These are phyloP conservation scores for Candida anglica DNA, from an alignment of 805 yeast genomes.

Conservation along the genomic window DNA sequence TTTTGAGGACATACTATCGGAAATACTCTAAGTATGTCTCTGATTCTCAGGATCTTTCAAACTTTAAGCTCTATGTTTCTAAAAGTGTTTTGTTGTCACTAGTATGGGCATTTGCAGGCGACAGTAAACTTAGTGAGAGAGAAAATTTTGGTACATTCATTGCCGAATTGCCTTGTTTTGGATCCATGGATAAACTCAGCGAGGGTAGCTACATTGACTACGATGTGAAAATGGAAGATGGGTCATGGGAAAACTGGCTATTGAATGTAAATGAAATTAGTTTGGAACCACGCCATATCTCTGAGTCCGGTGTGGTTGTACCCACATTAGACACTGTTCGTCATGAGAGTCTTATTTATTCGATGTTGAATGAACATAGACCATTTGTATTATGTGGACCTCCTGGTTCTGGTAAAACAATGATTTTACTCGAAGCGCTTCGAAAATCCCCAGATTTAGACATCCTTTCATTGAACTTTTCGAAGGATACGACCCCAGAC, in stretches of 20 bases:
- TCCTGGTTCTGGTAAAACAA: constrained; percentile 96
- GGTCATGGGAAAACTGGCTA: constrained; percentile 43
- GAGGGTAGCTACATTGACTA: constrained; percentile 30
- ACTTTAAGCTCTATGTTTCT: constrained; percentile 16
- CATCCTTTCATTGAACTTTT: constrained; percentile 70
- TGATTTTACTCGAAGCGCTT: constrained; percentile 74
- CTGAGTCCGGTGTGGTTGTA: constrained; percentile 60
- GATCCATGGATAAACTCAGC: constrained; percentile 6
- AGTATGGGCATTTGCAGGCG: constrained; percentile 69
- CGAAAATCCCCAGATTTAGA: constrained; percentile 54
- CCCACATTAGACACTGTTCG: constrained; percentile 76
- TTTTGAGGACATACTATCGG: constrained; percentile 30
- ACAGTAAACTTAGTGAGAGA: constrained; percentile 37
- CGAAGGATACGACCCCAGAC: constrained; percentile 70
- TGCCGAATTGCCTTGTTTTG: constrained; percentile 12
- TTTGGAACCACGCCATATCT: constrained; percentile 56
- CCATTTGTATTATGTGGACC: constrained; percentile 87
- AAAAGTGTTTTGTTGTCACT: constrained; percentile 36
- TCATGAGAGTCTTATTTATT: constrained; percentile 58
- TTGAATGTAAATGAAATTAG: constrained; percentile 36
- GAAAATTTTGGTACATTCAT: constrained; percentile 30
- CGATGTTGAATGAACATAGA: constrained; percentile 50
- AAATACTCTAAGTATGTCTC: constrained; percentile 1
- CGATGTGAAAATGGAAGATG: constrained; percentile 41
- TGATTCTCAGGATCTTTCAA: constrained; percentile 1